A percentile compares a stretch with the other conserved stretches of the same genome.
Evolutionary conservation across 345 rosid genomes (phyloP).

Genomic region (Gossypium herbaceum): DNA sequence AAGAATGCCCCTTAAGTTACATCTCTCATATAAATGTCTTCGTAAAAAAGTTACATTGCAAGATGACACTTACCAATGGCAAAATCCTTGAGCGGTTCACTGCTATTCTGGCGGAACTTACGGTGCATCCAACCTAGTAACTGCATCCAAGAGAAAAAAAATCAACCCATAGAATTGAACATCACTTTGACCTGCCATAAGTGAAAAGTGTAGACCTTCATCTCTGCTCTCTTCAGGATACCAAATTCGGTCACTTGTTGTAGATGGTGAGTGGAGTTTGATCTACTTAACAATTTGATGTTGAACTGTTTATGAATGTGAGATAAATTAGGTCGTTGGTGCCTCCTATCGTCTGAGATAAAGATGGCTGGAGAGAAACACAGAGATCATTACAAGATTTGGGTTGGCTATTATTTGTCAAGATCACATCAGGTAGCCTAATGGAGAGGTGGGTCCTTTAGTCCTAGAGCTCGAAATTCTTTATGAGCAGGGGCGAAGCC

Average conservation of each 20-base stretch:
- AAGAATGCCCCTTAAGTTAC: not conserved
- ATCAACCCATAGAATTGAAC: not conserved
- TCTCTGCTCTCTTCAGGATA: slow-evolving; percentile 24
- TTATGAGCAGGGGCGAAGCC: not conserved
- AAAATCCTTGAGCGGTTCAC: slow-evolving; percentile 56
- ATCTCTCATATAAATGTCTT: not conserved
- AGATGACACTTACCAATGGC: slow-evolving; percentile 42
- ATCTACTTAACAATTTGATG: slow-evolving; percentile 21
- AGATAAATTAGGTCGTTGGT: slow-evolving; percentile 15
- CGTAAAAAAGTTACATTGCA: not conserved
- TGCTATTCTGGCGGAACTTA: slow-evolving; percentile 58
- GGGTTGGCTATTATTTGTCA: slow-evolving; percentile 34
- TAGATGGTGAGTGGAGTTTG: slow-evolving; percentile 15
- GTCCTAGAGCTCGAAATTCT: slow-evolving; percentile 15
- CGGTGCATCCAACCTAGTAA: slow-evolving; percentile 89
- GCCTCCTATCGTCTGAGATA: slow-evolving; percentile 21
- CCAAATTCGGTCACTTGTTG: slow-evolving; percentile 21
- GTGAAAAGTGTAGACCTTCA: slow-evolving; percentile 46
- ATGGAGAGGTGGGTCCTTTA: slow-evolving; percentile 40
- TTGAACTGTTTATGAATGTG: slow-evolving; percentile 22
- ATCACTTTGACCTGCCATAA: not conserved
- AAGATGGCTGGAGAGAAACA: slow-evolving; percentile 46
- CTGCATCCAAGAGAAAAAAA: slow-evolving; percentile 35
- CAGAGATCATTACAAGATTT: slow-evolving; percentile 46
- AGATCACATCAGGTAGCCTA: slow-evolving; percentile 40